phyloP scores from a whole-genome alignment of 129 eudicot species.

The Helichrysum umbraculigerum region DNA sequence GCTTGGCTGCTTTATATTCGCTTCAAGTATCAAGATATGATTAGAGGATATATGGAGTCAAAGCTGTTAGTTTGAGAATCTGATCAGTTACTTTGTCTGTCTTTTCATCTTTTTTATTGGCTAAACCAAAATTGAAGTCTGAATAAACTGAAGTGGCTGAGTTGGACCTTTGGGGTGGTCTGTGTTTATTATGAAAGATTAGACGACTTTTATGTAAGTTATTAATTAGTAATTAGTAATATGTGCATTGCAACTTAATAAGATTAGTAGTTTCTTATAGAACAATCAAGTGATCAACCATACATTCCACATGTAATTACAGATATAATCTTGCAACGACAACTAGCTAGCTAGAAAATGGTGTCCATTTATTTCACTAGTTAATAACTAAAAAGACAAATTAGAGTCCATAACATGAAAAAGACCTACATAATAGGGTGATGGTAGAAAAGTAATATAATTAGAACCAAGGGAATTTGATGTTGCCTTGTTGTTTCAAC shows the following conservation, averaged over 20 bases:
- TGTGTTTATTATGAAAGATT: no score
- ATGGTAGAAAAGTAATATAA: conserved; percentile 22
- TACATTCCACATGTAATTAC: background rate
- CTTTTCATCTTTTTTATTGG: no score
- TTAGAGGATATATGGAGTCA: no score
- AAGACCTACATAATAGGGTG: conserved; percentile 6
- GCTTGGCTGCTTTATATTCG: no score
- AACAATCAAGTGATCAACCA: conserved; percentile 17
- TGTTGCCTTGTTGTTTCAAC: conserved; percentile 51
- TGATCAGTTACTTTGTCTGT: no score
- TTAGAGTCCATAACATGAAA: conserved; percentile 23
- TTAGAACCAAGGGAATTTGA: conserved; percentile 47
- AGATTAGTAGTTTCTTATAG: background rate
- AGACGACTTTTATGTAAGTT: no score
- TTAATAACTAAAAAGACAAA: conserved; percentile 28
- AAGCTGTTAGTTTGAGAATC: no score
- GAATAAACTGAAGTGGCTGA: no score
- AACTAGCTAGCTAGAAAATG: conserved; percentile 16
- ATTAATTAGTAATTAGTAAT: no score
- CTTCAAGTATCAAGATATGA: no score
- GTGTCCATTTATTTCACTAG: conserved; percentile 24
- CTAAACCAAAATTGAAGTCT: no score
- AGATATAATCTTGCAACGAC: conserved; percentile 16
- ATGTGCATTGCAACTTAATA: background rate
- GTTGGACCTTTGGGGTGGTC: no score